Base-by-base conservation (phyloP, 345 rosid species). In the Hibiscus syriacus region DNA sequence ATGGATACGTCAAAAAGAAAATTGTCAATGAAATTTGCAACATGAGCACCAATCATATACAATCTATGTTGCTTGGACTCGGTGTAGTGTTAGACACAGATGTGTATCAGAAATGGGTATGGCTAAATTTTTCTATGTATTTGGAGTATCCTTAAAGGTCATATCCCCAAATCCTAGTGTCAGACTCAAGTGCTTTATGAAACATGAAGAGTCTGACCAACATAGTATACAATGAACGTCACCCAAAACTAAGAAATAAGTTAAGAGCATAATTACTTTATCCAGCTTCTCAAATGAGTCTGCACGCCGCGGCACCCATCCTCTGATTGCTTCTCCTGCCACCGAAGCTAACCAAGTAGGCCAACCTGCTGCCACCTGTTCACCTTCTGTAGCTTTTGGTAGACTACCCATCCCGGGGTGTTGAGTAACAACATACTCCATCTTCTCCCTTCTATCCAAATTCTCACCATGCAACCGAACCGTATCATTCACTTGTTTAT, bases 351-450 rank as follows among this genome's bases (percentile, higher is more conserved):
- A 74, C 99, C 99, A 94, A 57, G 91, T 82, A 67, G 99, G 99
- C 99, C 99, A 94, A 25, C 99, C 99, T 5, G 97, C 99, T 0
- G 99, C 95, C 73, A 91, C 90, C 73, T 89, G 89, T 78, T 94
- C 97, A 26, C 92, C 92, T 85, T 94, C 95, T n/a, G 67, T 76
- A 69, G 90, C 87, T 72, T 87, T 94, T 0, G 87, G 89, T 27
- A 94, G 66, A 36, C 76, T 80, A 69, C 92, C 90, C 70, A 80
- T 79, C 29, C 84, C 81, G 12, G 95, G 92, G 55, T 80, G 81
- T 55, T 80, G 84, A 69, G 73, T 49, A 20, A 81, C 84, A 72
- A 72, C 74, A 71, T 78, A 78, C 62, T 82, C 89, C 64, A 69
- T 79, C 86, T 70, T 90, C 67, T 83, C 91, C 80, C 80, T 88